Base-by-base conservation (phyloP, 2,329 filamentous ascomycete genomes). In the Coniochaeta prunicola region DNA sequence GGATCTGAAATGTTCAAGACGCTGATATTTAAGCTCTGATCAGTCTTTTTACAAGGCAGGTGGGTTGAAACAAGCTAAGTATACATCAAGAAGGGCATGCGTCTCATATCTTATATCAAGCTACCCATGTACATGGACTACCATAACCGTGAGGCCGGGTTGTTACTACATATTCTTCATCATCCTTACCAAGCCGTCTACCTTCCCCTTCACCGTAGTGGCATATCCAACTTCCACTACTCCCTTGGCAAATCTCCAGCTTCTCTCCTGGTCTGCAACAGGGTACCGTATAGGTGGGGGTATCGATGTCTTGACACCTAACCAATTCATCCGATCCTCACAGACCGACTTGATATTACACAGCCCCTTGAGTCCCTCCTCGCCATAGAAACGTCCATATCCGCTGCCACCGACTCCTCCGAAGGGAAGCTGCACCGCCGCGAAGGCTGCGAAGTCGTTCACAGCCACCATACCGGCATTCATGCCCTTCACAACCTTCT, bases 361-460 rank as follows among this genome's bases (percentile, higher is more conserved):
- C 58, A 99, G 70, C 3, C 87, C 87, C 36, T 91, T 81, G 24
- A 99, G 75, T 0, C 94, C 94, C 71, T 99, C 94, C 64, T 90
- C 87, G 26, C 92, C 94, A 0, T 91, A 93, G 74, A 99, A 99
- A 2, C 93, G 82, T 1, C 94, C 94, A 71, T 97, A 97, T 0
- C 90, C 94, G 26, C 90, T 96, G 1, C 92, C 93, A 59, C 84
- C 86, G n/a, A 90, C 86, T 58, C 92, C 94, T 38, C 94, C 94
- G 73, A 99, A 99, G 0, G 94, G 94, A 40, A 99, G 76, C 74
- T 96, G 92, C 8, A 96, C 92, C 57, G 93, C 91, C 70, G 99
- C 99, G 73, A 87, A 97, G 30, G 86, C 88, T 21, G 88, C 94
- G 69, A 99, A 99, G 76, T 99, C 94, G 71, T 99, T 99, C 65